Conservation (phyloP, 225 moss, liverwort and hornwort genomes). For the Ulota crispa region DNA sequence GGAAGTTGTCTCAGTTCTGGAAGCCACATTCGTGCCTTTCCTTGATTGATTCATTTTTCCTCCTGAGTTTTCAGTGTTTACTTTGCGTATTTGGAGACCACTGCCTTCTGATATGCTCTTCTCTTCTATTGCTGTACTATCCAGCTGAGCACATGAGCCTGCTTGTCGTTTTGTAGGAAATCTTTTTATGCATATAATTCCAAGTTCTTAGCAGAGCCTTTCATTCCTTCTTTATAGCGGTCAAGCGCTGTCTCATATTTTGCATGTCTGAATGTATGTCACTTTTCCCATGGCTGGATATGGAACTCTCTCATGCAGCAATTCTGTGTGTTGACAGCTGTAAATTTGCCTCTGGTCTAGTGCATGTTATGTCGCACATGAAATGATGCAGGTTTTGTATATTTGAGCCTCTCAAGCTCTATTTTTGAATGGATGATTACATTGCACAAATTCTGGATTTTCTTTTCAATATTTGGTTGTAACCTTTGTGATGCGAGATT, state of each 20-base stretch:
- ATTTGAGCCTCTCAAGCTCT: background rate
- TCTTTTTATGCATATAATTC: background rate
- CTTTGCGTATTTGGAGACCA: background rate
- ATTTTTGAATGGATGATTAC: background rate
- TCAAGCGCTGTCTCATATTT: background rate
- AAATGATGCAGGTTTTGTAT: background rate
- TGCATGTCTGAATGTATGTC: background rate
- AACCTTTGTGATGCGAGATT: background rate
- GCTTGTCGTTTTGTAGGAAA: background rate
- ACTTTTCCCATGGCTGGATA: background rate
- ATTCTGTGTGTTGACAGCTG: background rate
- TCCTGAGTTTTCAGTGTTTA: background rate
- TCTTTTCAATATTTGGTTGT: background rate
- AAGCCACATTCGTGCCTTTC: background rate
- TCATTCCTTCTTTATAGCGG: background rate
- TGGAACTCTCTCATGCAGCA: background rate
- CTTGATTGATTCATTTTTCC: background rate
- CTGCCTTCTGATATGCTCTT: background rate
- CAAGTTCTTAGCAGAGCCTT: background rate
- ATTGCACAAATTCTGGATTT: background rate
- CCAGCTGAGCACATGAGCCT: background rate
- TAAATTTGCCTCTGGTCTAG: background rate
- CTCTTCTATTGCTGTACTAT: background rate
- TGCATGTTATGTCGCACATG: background rate
- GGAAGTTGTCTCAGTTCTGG: background rate